Percentiles rank a stretch among this genome's conserved stretches.
phyloP scores from a whole-genome alignment of 306 rosid genomes.

The Fagus sylvatica region DNA sequence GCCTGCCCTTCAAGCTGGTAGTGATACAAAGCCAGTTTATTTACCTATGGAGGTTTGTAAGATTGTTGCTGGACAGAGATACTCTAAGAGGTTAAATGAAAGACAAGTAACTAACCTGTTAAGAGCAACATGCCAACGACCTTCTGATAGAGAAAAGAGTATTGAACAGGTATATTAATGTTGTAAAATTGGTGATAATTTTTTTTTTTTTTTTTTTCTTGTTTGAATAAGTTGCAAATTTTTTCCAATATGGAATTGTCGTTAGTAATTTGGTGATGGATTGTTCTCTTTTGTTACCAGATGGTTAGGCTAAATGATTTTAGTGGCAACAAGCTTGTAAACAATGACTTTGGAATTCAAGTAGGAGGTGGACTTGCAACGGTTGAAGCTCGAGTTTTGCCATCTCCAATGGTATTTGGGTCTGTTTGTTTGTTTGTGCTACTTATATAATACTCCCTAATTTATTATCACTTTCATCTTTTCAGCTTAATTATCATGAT shows the following conservation, averaged over 20 bases:
- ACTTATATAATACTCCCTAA: not conserved
- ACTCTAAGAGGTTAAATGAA: constrained; percentile 38
- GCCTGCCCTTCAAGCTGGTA: constrained; percentile 73
- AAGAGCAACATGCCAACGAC: constrained; percentile 52
- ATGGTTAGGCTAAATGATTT: constrained; percentile 12
- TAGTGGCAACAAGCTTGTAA: not conserved
- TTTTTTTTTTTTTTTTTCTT: not conserved
- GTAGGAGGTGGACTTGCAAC: constrained; percentile 9
- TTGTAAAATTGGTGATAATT: not conserved
- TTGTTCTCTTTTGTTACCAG: constrained; percentile 1
- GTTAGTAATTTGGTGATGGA: not conserved
- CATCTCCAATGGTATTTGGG: constrained; percentile 43
- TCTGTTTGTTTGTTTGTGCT: not conserved
- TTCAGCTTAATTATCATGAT: constrained; percentile 64
- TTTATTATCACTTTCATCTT: not conserved
- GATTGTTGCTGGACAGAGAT: constrained; percentile 53
- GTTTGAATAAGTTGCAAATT: not conserved
- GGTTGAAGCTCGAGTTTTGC: constrained; percentile 50
- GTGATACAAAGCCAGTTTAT: constrained; percentile 28
- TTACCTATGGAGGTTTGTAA: constrained; percentile 58
- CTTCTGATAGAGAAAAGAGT: not conserved
- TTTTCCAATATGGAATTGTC: not conserved
- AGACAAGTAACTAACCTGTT: constrained; percentile 39
- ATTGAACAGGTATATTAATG: constrained; percentile 14
- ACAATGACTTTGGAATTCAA: constrained; percentile 36